Evolutionary conservation across 176 grass and related monocot genomes (phyloP).

Genomic region (bread wheat (Triticum aestivum)): DNA sequence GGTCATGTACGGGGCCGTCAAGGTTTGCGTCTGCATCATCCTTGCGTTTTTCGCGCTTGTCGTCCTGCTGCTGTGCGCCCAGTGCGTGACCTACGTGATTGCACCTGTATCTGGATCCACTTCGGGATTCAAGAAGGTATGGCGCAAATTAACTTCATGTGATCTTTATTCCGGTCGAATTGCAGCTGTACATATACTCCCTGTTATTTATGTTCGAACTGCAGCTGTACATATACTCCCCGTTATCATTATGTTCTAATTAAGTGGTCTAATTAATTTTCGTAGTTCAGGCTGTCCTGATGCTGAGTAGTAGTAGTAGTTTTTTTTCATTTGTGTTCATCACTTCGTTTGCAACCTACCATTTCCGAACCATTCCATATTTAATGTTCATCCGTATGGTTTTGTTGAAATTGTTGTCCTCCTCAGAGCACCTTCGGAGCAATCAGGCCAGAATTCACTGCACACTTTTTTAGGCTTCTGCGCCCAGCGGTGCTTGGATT

Average conservation of each 20-base stretch:
- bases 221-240: not conserved
- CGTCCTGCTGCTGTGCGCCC: not conserved
- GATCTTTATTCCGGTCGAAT: not conserved
- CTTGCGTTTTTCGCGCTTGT: not conserved
- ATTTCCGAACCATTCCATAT: not conserved
- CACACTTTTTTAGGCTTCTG: not conserved
- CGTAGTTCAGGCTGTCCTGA: not conserved
- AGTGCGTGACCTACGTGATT: too few species aligned
- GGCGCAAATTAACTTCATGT: not conserved
- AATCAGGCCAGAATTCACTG: not conserved
- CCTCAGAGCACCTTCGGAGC: not conserved
- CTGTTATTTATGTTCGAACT: not conserved
- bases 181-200: not conserved
- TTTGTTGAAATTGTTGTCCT: not conserved
- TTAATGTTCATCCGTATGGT: not conserved
- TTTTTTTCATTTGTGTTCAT: not conserved
- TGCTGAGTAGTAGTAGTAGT: not conserved
- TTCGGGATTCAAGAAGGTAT: not conserved
- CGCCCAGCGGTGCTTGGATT: not conserved
- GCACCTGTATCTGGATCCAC: not conserved
- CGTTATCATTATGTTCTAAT: not conserved
- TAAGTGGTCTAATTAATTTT: not conserved
- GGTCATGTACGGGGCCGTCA: not conserved
- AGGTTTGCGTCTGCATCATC: not conserved
- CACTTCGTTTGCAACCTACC: not conserved